These are phyloP conservation scores for Blastobotrys proliferans DNA, from an alignment of 1,139 yeast species.

Conservation along the genomic window DNA sequence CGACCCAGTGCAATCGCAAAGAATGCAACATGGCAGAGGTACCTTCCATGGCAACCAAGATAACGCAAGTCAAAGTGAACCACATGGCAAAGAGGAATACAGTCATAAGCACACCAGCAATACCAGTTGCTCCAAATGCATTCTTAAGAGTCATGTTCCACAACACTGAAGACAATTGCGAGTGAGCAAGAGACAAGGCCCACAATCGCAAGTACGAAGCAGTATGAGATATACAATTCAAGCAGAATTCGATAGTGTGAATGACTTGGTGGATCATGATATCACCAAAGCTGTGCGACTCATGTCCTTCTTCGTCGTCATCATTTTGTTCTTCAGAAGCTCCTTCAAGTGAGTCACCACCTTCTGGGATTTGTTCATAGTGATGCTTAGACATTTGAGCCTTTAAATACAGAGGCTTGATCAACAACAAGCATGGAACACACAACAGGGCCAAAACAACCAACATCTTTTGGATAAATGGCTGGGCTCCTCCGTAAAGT, in stretches of 20 bases:
- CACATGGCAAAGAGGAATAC: constrained; percentile 87
- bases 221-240: constrained; percentile 96
- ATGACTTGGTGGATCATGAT: constrained; percentile 96
- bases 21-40: constrained; percentile 98
- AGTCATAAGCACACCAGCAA: constrained; percentile 63
- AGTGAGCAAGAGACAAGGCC: constrained; percentile 97
- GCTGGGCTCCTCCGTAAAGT: constrained; percentile 82
- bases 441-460: constrained; percentile 77
- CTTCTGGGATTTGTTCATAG: constrained; percentile 29
- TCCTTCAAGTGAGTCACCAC: constrained; percentile 28
- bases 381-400: constrained; percentile 37
- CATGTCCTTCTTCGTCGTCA: constrained; percentile 40
- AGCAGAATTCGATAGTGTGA: constrained; percentile 96
- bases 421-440: constrained; percentile 88
- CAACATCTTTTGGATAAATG: constrained; percentile 67
- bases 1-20: constrained; percentile 97
- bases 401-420: constrained; percentile 78
- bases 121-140: constrained; percentile 74
- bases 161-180: constrained; percentile 87
- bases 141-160: constrained; percentile 94
- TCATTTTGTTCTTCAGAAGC: constrained; percentile 31
- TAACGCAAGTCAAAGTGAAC: constrained; percentile 87
- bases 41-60: constrained; percentile 96
- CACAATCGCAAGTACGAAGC: constrained; percentile 95
- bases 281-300: constrained; percentile 73